Evolutionary conservation across 345 rosid species (phyloP).

Genomic region (Populus nigra): DNA sequence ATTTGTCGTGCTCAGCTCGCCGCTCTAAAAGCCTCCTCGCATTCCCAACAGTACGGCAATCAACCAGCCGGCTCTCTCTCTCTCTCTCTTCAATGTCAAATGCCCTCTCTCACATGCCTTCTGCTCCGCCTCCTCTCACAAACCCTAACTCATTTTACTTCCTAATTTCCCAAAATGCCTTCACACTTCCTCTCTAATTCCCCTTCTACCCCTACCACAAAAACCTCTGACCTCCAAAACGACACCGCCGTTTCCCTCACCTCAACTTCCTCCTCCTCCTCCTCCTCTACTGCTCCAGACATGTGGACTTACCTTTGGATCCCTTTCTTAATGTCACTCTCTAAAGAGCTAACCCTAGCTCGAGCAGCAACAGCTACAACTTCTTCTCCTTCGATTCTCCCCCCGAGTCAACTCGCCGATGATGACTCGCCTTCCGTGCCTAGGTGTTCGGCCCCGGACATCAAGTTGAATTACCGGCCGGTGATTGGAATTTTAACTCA

Average conservation of each 20-base stretch:
- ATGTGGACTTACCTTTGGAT: slow-evolving; percentile 53
- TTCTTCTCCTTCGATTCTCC: slow-evolving; percentile 26
- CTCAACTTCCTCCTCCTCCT: slow-evolving; percentile 25
- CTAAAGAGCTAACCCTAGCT: slow-evolving; percentile 40
- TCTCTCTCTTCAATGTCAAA: background rate
- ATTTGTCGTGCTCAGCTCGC: background rate
- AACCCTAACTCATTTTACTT: background rate
- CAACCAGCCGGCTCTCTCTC: background rate
- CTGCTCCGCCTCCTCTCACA: background rate
- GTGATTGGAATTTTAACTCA: slow-evolving; percentile 78
- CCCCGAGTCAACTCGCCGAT: slow-evolving; percentile 39
- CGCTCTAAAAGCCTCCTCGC: background rate
- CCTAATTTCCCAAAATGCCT: slow-evolving; percentile 36
- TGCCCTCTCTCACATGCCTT: background rate
- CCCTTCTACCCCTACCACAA: slow-evolving; percentile 13
- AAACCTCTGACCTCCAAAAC: slow-evolving; percentile 18
- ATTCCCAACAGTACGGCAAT: background rate
- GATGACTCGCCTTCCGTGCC: slow-evolving; percentile 21
- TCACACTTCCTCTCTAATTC: slow-evolving; percentile 33
- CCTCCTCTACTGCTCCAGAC: slow-evolving; percentile 21
- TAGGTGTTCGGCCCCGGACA: slow-evolving; percentile 48
- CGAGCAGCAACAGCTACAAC: slow-evolving; percentile 14
- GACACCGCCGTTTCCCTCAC: slow-evolving; percentile 32
- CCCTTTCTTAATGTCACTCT: slow-evolving; percentile 44
- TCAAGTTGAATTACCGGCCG: slow-evolving; percentile 65